Evolutionary conservation across 2,329 filamentous ascomycete genomes (phyloP), one percentile per base, ranked within the genome.

Genomic region (Diaporthe humulicola): DNA sequence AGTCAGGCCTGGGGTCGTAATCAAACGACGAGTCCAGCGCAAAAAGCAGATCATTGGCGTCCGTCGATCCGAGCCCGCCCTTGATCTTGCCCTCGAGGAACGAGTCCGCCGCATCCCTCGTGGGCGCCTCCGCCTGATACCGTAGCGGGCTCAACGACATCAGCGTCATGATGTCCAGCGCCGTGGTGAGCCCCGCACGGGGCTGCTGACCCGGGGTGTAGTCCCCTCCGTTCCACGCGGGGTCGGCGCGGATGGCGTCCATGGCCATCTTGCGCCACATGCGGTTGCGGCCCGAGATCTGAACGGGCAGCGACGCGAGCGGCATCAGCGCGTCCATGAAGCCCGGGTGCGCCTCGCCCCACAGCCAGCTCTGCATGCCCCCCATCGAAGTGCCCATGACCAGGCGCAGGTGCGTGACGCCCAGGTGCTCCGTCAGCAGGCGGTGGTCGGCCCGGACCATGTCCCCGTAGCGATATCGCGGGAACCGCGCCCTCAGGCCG

Each of bases 311-410:
- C 36, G 75, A 76, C 14, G 78, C 79, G 50, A 79, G 76, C 25
- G 79, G 78, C 77, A 79, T 75, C 28, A 75, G 64, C 5, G 78
- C 79, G 61, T 80, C 77, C 77, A 77, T 74, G 67, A 78, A 78
- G 58, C 75, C 74, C 19, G 77, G 77, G 52, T 75, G 77, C 57
- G 67, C 42, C 56, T 67, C 75, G 15, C 71, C 76, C 78, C 77
- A 78, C 54, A 79, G 45, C 78, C 78, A 79, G 38, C 71, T 77
- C 56, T 79, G 78, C 78, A 78, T 79, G 12, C 76, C 78, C 25
- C 78, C 79, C 79, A 79, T 80, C n/a, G 77, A 78, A 2, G 77
- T 78, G 25, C 78, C 78, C 75, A 79, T 77, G 22, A 76, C 77
- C 28, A 79, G 78, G 4, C 78, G 75, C 36, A 78, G 70, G 67